Evolutionary conservation across 139 green algal genomes (phyloP).

Genomic region (Haematococcus sp.): DNA sequence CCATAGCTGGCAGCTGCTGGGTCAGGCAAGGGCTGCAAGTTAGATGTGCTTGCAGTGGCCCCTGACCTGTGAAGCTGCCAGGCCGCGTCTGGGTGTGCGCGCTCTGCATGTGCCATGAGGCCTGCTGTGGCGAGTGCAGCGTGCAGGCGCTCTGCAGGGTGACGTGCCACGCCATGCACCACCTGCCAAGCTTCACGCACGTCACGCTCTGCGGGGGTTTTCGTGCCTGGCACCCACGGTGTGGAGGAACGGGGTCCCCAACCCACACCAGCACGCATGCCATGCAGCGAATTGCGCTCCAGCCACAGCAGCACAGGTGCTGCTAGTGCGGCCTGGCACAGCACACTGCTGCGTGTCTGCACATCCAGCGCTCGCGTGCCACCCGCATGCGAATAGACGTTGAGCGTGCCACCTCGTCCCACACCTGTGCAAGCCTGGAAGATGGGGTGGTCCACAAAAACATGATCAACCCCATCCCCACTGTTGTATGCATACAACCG

Average conservation of each 20-base stretch:
- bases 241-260: too few relatives aligned
- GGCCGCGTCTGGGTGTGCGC: too few relatives aligned
- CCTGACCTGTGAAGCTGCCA: too few relatives aligned
- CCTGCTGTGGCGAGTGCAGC: too few relatives aligned
- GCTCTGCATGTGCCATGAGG: too few relatives aligned
- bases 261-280: neutral
- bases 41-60: neutral
- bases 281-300: neutral
- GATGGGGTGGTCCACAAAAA: constrained; percentile 83
- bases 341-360: constrained; percentile 66
- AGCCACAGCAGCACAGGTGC: constrained; percentile 69
- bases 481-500: neutral
- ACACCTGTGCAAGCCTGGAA: constrained; percentile 18
- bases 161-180: neutral
- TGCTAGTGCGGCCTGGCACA: constrained; percentile 79
- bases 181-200: neutral
- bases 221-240: neutral
- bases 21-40: neutral
- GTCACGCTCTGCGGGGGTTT: neutral
- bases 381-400: neutral
- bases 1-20: neutral
- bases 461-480: constrained; percentile 58
- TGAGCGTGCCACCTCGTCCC: too few relatives aligned
- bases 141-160: too few relatives aligned
- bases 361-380: constrained; percentile 26